Base-by-base conservation (phyloP, 345 rosid species). In the Reutealis trisperma region DNA sequence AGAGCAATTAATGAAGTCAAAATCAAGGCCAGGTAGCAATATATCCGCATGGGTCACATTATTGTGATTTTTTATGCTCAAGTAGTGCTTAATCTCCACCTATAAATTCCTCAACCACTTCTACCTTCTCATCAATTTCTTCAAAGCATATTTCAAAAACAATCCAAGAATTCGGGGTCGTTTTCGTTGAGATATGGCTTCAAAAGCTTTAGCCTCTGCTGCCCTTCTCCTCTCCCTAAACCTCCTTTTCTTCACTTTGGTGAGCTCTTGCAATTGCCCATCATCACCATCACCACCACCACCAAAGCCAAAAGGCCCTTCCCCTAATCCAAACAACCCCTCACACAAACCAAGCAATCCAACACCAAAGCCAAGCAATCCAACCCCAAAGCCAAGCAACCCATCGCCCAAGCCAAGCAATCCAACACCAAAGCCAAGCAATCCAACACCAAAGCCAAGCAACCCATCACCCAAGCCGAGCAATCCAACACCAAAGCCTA, bases 161-260 rank as follows among this genome's bases (percentile, higher is more conserved):
- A 37, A 37, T 37, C 41, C 41, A 37, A 34, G 5, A 34, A 37
- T 6, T 4, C 41, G 30, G 1, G 30, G 30, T 27, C 6, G 4
- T 5, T 37, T 37, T 37, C 41, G 4, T 37, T 37, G 51, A 47
- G 24, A 41, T 2, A 66, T 66, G 90, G 89, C 81, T 57, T 77
- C 91, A 75, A 91, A 72, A 67, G 72, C 80, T 68, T 63, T 83
- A 58, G 85, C 84, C 74, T 63, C 87, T 55, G 67, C 81, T 18
- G 83, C 89, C 75, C 85, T 88, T 74, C 79, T 90, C 72, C 73
- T 92, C 68, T 70, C 87, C 77, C 78, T 92, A 71, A 88, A 87
- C 87, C 88, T 90, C 78, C 74, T 94, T 42, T 86, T 89, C 83
- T 89, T 87, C 90, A 87, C 84, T 8, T 27, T 87, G 73, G 94